Evolutionary conservation across 129 eudicot species (phyloP), one percentile per base, ranked within the genome.

Genomic region (Artemisia annua): DNA sequence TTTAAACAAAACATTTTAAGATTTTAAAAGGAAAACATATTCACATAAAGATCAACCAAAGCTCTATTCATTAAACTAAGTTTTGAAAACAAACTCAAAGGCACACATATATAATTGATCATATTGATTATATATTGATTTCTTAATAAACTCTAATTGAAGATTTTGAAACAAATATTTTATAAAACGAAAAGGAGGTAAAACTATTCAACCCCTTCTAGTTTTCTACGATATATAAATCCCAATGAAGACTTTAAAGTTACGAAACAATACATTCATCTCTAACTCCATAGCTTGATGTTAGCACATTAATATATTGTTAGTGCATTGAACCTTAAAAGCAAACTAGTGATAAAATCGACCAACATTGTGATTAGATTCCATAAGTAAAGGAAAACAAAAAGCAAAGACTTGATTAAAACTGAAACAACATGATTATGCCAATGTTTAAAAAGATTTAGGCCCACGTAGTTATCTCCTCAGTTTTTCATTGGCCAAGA

Each of bases 321-420:
- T 69, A 77, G 66, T 77, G 19, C 81, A 77, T 60, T 77, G 81
- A 77, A 77, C 48, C 63, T 51, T 48, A 60, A 77, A 77, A 77
- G 81, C 76, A 69, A 49, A 22, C 51, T 61, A 69, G 75, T 51
- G 81, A 59, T 60, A 60, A 50, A 77, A 77, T 77, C 61, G 44
- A 24, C 71, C 54, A 69, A 51, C 81, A 77, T 61, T 77, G 71
- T 69, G 81, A 77, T 77, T 61, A 77, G 76, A 77, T 77, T 77
- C 76, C 81, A 61, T 52, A 77, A 61, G 19, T 77, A 62, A 77
- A 69, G 81, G 71, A 61, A 61, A 30, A 51, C 70, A 61, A 76
- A 76, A 76, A 15, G 70, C 54, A 67, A 69, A 61, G 46, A 77
- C 50, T 69, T 69, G 81, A 77, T 77, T 77, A 77, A 51, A 59